These are phyloP conservation scores for Cyclotella kingstonii DNA, from an alignment of 108 stramenopile species.

Conservation along the genomic window DNA sequence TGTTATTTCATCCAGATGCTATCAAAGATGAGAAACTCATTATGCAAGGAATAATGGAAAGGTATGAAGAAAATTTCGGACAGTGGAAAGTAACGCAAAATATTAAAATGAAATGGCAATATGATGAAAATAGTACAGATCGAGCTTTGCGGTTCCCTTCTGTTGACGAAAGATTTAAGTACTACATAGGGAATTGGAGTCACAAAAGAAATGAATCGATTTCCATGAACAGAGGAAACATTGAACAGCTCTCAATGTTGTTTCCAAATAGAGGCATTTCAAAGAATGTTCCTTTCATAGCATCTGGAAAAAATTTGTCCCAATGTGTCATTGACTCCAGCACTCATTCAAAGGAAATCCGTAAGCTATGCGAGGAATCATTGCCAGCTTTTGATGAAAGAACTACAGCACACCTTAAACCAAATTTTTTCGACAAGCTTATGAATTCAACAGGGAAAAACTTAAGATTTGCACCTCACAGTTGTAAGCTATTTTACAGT, in stretches of 20 bases:
- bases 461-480: conserved; percentile 17
- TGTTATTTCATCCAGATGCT: conserved; percentile 42
- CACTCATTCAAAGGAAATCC: conserved; percentile 14
- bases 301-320: conserved; percentile 24
- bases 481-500: conserved; percentile 9
- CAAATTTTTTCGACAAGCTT: conserved; percentile 39
- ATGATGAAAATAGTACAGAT: neutral
- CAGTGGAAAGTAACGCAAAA: neutral
- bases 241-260: neutral
- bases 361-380: conserved; percentile 21
- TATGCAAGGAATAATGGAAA: conserved; percentile 34
- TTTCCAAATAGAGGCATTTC: conserved; percentile 3
- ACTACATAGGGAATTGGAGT: conserved; percentile 78
- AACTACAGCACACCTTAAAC: conserved; percentile 40
- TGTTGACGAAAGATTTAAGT: conserved; percentile 60
- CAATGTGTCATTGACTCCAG: conserved; percentile 18
- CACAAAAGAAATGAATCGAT: neutral
- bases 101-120: neutral
- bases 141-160: conserved; percentile 61
- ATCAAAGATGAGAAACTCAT: conserved; percentile 29
- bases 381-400: conserved; percentile 35
- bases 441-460: conserved; percentile 13
- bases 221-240: conserved; percentile 24
- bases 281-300: conserved; percentile 20
- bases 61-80: conserved; percentile 44